Evolutionary conservation across 2,329 filamentous ascomycete genomes (phyloP).

Genomic region (Xylaria sp.): DNA sequence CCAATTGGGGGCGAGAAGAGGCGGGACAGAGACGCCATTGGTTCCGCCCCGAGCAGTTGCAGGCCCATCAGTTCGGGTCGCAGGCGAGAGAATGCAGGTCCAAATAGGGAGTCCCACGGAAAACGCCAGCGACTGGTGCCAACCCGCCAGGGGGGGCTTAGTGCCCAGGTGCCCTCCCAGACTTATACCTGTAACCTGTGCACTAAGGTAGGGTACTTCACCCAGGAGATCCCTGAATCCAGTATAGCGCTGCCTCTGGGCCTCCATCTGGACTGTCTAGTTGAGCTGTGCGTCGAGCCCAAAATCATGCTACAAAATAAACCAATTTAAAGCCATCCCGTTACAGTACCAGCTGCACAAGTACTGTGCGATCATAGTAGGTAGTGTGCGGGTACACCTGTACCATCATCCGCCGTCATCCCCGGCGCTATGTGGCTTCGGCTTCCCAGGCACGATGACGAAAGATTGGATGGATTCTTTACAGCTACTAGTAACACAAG

Average conservation of each 20-base stretch:
- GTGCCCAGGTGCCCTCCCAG: background rate
- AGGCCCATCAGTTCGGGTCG: constrained; percentile 43
- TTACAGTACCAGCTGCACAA: background rate
- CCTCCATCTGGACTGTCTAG: constrained; percentile 24
- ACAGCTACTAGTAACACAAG: constrained; percentile 22
- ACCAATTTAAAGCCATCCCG: constrained; percentile 45
- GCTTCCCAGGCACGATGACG: constrained; percentile 42
- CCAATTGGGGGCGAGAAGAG: constrained; percentile 28
- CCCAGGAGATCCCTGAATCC: constrained; percentile 36
- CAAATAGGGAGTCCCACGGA: constrained; percentile 34
- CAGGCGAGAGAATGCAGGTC: constrained; percentile 34
- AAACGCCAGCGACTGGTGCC: constrained; percentile 34
- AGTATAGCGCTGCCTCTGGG: constrained; percentile 30
- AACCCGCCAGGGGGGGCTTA: constrained; percentile 28
- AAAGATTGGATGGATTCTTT: constrained; percentile 33
- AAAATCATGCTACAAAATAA: constrained; percentile 43
- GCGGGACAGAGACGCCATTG: constrained; percentile 19
- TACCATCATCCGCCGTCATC: constrained; percentile 14
- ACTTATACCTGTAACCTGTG: background rate
- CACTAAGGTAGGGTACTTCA: background rate
- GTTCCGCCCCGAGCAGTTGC: constrained; percentile 17
- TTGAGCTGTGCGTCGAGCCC: constrained; percentile 39
- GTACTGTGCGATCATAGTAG: background rate
- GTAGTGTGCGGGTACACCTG: constrained; percentile 2
- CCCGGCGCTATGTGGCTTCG: constrained; percentile 5